Evolutionary conservation across 768 basidiomycete species (phyloP), one percentile per base, ranked within the genome.

Genomic region (Leccinum variicolor): DNA sequence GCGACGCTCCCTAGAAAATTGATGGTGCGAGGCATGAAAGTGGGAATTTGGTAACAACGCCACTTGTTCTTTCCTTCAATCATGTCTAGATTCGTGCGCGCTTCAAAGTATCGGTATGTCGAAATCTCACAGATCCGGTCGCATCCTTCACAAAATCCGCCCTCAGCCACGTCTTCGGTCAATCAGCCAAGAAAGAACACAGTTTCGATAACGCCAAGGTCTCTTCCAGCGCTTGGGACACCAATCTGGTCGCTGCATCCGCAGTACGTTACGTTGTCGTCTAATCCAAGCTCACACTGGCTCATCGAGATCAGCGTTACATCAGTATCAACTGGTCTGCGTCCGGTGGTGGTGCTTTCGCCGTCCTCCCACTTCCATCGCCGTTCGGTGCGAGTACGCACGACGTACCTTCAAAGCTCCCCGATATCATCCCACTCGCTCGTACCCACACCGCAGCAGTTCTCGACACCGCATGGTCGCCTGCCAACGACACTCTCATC

Each of bases 401-500:
- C 64, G 75, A 64, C 48, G 75, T 95, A 66, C 84, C 87, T 7
- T 78, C 81, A 69, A 95, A 92, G 74, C 81, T 98, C 19, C 97
- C 95, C 2, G 97, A 99, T 69, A 84, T 89, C 61, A 79, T 98
- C 41, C 97, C 97, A 1, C 82, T 98, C 55, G 93, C 92, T 17
- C 87, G 96, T 55, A 90, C 88, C 29, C 89, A 92, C 72, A 86
- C 87, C 1, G 89, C 85, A 2, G 77, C 90, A 25, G 90, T 93
- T 29, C 89, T 98, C 36, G 96, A 98, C 74, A 98, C 96, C 0
- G 92, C 90, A 68, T 98, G 94, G 94, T 92, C 90, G 0, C 95
- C 94, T 0, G 93, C 96, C 71, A 87, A 94, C 67, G 96, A 98
- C 74, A 78, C 82, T 6, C 79, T 96, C 66, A 90, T 97, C 63